These are phyloP conservation scores for Aspergillus ibericus DNA, from an alignment of 2,329 filamentous ascomycete species.

Conservation along the genomic window DNA sequence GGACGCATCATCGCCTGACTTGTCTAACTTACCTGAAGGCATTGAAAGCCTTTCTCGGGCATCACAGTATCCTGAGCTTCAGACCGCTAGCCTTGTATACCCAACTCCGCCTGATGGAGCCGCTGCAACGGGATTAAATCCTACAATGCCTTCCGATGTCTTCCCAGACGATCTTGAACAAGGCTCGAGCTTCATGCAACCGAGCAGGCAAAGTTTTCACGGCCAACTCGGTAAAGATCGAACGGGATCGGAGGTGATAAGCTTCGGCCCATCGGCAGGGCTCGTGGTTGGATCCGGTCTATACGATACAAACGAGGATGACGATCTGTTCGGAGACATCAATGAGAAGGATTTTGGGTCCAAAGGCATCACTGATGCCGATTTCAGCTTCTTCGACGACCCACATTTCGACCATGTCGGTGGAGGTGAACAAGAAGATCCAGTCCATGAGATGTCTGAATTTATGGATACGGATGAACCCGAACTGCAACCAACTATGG, in stretches of 20 bases:
- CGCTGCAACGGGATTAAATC: conserved; percentile 31
- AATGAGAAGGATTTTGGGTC: conserved; percentile 54
- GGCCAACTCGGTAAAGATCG: conserved; percentile 14
- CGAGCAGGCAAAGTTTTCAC: conserved; percentile 15
- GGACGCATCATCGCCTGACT: conserved; percentile 24
- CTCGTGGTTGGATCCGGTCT: conserved; percentile 39
- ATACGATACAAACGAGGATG: conserved; percentile 47
- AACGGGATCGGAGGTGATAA: conserved; percentile 23
- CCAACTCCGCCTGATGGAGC: conserved; percentile 56
- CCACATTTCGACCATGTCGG: conserved; percentile 39
- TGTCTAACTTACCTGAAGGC: conserved; percentile 28
- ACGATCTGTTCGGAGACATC: conserved; percentile 61
- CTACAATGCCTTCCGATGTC: conserved; percentile 29
- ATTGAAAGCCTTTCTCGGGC: conserved; percentile 42
- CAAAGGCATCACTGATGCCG: conserved; percentile 60
- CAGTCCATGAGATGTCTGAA: conserved; percentile 16
- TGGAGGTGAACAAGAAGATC: conserved; percentile 14
- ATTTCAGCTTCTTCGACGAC: conserved; percentile 66
- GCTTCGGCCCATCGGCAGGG: conserved; percentile 26
- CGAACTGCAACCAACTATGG: conserved; percentile 13
- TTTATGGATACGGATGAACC: conserved; percentile 13
- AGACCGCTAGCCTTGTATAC: conserved; percentile 48
- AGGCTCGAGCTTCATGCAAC: conserved; percentile 18
- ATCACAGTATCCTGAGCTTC: conserved; percentile 42
- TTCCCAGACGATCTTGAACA: conserved; percentile 32